Evolutionary conservation across 768 basidiomycete species (phyloP).

Genomic region (Daedaleopsis nitida): DNA sequence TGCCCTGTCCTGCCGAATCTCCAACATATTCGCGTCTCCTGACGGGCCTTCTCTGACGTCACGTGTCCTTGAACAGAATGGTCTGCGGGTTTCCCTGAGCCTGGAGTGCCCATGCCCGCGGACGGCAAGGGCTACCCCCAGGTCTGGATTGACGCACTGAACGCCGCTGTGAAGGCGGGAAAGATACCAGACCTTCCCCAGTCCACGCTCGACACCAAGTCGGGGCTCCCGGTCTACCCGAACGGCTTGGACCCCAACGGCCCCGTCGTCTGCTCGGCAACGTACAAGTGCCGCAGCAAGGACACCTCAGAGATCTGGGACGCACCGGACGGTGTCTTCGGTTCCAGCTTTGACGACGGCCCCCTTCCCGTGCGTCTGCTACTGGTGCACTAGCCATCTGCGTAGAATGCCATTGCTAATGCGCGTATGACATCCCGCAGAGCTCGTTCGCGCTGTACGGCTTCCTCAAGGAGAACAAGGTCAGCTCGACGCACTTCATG

Average conservation of each 20-base stretch:
- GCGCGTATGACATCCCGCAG: slow-evolving; percentile 27
- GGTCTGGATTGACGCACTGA: slow-evolving; percentile 73
- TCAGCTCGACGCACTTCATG: slow-evolving; percentile 85
- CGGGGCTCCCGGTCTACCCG: slow-evolving; percentile 40
- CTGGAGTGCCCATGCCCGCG: slow-evolving; percentile 38
- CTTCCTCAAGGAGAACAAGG: slow-evolving; percentile 67
- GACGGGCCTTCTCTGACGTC: neutral
- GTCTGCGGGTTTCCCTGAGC: slow-evolving; percentile 55
- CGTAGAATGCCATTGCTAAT: too few relatives aligned
- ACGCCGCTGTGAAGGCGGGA: slow-evolving; percentile 62
- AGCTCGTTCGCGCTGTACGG: slow-evolving; percentile 51
- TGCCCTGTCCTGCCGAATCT: neutral
- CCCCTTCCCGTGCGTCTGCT: slow-evolving; percentile 49
- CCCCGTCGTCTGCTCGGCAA: slow-evolving; percentile 71
- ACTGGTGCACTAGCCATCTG: neutral
- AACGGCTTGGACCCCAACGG: slow-evolving; percentile 42
- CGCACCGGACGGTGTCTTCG: slow-evolving; percentile 70
- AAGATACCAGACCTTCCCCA: slow-evolving; percentile 74
- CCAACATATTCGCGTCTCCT: neutral
- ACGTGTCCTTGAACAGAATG: slow-evolving; percentile 48
- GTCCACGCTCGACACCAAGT: slow-evolving; percentile 28
- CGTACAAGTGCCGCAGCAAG: slow-evolving; percentile 61
- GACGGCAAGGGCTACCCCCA: slow-evolving; percentile 48
- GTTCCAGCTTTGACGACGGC: slow-evolving; percentile 79
- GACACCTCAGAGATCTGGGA: slow-evolving; percentile 58